These are phyloP conservation scores for Trichoderma asperelloides DNA, from an alignment of 495 filamentous ascomycete species.

Conservation along the genomic window DNA sequence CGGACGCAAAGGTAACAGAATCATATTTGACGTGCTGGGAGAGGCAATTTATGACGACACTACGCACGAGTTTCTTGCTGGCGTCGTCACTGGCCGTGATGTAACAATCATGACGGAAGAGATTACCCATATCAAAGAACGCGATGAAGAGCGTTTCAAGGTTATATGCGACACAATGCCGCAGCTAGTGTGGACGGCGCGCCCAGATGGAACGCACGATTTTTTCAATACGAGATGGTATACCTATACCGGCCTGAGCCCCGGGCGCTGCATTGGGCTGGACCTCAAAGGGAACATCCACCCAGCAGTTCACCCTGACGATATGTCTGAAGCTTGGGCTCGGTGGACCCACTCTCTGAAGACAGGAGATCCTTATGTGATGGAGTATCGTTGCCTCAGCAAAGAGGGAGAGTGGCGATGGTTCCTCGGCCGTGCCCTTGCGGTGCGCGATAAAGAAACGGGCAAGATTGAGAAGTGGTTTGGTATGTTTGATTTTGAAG, in stretches of 20 bases:
- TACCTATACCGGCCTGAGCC: constrained; percentile 56
- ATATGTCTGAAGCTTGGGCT: constrained; percentile 39
- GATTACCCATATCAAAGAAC: constrained; percentile 50
- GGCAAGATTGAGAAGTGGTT: constrained; percentile 65
- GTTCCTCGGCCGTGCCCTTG: constrained; percentile 61
- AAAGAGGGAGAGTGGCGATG: constrained; percentile 58
- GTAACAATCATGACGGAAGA: constrained; percentile 51
- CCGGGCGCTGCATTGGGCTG: constrained; percentile 36
- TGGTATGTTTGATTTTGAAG: constrained; percentile 27
- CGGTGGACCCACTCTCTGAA: constrained; percentile 48
- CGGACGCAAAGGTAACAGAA: constrained; percentile 32
- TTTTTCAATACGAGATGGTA: constrained; percentile 65
- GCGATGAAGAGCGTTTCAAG: constrained; percentile 57
- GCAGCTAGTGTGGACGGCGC: constrained; percentile 59
- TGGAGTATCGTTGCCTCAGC: constrained; percentile 57
- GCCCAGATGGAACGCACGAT: constrained; percentile 49
- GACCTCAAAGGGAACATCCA: constrained; percentile 37
- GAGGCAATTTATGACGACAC: constrained; percentile 47
- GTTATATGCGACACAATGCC: constrained; percentile 64
- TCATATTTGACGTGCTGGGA: constrained; percentile 51
- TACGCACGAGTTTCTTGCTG: constrained; percentile 59
- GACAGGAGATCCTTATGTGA: constrained; percentile 55
- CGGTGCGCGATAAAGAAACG: constrained; percentile 49
- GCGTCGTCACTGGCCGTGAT: constrained; percentile 54
- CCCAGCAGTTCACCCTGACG: constrained; percentile 46